Conservation (phyloP, 352 stramenopile genomes). For the Pythium periplocum region DNA sequence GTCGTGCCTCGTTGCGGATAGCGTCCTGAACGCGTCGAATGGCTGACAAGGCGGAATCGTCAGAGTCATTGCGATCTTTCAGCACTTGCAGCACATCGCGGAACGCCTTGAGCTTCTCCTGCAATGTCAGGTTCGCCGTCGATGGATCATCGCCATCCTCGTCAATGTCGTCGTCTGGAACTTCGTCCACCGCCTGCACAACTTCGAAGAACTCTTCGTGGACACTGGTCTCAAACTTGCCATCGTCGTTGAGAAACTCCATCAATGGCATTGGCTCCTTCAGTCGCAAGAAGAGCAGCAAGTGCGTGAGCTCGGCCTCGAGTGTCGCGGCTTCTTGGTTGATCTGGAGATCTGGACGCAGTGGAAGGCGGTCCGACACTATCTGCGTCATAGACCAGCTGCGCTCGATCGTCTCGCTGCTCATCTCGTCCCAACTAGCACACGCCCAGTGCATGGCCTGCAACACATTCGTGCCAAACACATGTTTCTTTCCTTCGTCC, state of each 20-base stretch:
- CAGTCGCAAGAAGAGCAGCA: conserved; percentile 61
- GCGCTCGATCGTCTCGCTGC: conserved; percentile 59
- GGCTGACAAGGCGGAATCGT: conserved; percentile 47
- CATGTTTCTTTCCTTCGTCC: conserved; percentile 34
- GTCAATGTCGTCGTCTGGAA: conserved; percentile 62
- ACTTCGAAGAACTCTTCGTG: conserved; percentile 84
- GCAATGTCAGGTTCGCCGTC: conserved; percentile 39
- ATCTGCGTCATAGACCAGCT: conserved; percentile 60
- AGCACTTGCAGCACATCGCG: conserved; percentile 69
- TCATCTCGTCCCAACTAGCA: conserved; percentile 67
- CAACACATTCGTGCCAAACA: conserved; percentile 64
- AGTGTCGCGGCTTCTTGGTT: conserved; percentile 55
- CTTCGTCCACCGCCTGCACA: conserved; percentile 56
- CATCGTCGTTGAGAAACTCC: conserved; percentile 73
- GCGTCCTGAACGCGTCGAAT: conserved; percentile 62
- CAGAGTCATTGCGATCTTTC: conserved; percentile 61
- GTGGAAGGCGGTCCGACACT: conserved; percentile 39
- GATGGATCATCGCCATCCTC: conserved; percentile 38
- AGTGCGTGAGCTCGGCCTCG: conserved; percentile 58
- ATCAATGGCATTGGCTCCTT: conserved; percentile 51
- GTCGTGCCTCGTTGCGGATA: conserved; percentile 24
- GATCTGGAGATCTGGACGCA: conserved; percentile 43
- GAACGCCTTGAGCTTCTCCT: conserved; percentile 80
- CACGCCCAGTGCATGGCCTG: conserved; percentile 78
- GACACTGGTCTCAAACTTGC: conserved; percentile 56